These are phyloP conservation scores for Wickerhamomyces alni DNA, from an alignment of 805 yeast genomes.

Conservation along the genomic window DNA sequence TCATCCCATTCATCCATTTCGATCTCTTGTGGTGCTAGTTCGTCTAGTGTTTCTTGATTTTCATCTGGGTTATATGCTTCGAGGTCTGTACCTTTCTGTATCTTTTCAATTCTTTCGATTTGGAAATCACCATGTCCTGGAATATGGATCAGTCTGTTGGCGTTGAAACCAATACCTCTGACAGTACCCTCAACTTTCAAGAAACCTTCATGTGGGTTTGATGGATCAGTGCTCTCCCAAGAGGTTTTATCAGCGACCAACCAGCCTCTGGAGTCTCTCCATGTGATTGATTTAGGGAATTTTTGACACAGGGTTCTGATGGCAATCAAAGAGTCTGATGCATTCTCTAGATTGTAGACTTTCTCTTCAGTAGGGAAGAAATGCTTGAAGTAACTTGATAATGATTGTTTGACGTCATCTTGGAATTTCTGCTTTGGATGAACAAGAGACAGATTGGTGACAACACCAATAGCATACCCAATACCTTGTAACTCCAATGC, in stretches of 20 bases:
- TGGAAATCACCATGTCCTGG: conserved; percentile 91
- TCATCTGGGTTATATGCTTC: conserved; percentile 30
- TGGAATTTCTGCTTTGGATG: conserved; percentile 76
- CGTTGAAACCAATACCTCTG: conserved; percentile 79
- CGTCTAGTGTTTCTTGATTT: conserved; percentile 53
- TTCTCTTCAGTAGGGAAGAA: conserved; percentile 80
- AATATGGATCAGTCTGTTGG: conserved; percentile 73
- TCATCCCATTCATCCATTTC: conserved; percentile 40
- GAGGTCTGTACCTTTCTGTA: conserved; percentile 25
- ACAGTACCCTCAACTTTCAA: conserved; percentile 75
- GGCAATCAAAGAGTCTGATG: conserved; percentile 66
- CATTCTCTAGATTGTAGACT: conserved; percentile 61
- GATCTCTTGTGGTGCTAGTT: conserved; percentile 48
- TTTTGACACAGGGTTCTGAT: conserved; percentile 77
- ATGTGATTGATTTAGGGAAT: conserved; percentile 75
- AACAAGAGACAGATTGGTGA: conserved; percentile 62
- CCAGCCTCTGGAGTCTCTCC: conserved; percentile 95
- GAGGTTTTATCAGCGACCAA: conserved; percentile 63
- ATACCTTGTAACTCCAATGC: conserved; percentile 91
- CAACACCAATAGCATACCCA: conserved; percentile 71
- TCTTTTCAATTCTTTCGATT: conserved; percentile 57
- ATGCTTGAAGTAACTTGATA: conserved; percentile 61
- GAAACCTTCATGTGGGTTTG: conserved; percentile 28
- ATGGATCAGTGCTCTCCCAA: conserved; percentile 29
- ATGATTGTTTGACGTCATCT: conserved; percentile 57